Evolutionary conservation across 768 basidiomycete species (phyloP).

Genomic region (Boletus insuetus): DNA sequence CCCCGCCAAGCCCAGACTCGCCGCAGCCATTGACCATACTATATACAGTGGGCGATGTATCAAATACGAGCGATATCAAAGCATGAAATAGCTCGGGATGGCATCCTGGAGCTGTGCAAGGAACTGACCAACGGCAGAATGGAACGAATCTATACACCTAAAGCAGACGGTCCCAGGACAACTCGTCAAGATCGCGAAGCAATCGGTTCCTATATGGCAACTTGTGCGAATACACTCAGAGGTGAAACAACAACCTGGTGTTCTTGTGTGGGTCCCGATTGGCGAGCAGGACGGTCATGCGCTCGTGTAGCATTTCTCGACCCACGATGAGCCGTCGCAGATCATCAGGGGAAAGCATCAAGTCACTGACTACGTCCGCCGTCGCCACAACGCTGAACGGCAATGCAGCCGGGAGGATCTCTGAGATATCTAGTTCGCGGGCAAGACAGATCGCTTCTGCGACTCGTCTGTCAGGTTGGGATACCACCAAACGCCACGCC

Average conservation of each 20-base stretch:
- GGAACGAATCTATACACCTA: no score
- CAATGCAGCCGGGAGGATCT: slow-evolving; percentile 39
- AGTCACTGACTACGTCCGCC: slow-evolving; percentile 27
- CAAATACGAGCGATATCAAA: slow-evolving; percentile 1
- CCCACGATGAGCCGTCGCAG: slow-evolving; percentile 33
- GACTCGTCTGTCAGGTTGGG: neutral
- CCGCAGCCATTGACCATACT: neutral
- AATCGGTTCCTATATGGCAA: slow-evolving; percentile 21
- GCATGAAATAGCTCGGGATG: slow-evolving; percentile 16
- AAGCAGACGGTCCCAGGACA: slow-evolving; percentile 2
- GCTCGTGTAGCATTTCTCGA: slow-evolving; percentile 29
- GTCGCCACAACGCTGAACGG: slow-evolving; percentile 31
- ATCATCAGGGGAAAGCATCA: slow-evolving; percentile 27
- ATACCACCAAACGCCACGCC: neutral
- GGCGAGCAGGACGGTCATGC: slow-evolving; percentile 15
- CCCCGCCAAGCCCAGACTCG: no score
- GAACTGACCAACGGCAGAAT: neutral
- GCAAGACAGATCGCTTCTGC: slow-evolving; percentile 36
- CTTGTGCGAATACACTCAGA: slow-evolving; percentile 1
- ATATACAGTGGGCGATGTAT: neutral
- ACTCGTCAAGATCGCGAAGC: slow-evolving; percentile 17
- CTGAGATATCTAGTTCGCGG: slow-evolving; percentile 33
- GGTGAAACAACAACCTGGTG: neutral
- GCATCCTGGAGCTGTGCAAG: slow-evolving; percentile 1
- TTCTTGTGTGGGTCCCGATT: slow-evolving; percentile 4